A percentile compares a stretch with the other conserved stretches of the same genome.
phyloP scores from a whole-genome alignment of 805 yeast genomes.

The Barnettozyma botsteinii region DNA sequence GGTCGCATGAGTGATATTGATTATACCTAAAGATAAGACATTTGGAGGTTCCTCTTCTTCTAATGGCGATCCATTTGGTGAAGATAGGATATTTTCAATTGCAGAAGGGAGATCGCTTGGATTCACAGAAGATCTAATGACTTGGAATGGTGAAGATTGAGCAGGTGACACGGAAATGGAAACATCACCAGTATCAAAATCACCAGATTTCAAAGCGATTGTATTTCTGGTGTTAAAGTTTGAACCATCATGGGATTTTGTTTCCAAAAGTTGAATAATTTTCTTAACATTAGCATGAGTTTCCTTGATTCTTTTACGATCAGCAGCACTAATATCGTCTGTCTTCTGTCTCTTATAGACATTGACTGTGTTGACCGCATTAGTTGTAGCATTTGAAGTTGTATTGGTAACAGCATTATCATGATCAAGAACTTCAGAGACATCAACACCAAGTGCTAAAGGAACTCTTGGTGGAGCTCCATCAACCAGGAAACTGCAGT shows the following conservation, averaged over 20 bases:
- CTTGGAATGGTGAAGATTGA: constrained; percentile 20
- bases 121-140: constrained; percentile 20
- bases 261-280: constrained; percentile 3
- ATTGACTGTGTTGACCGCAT: background rate
- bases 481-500: constrained; percentile 31
- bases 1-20: constrained; percentile 43
- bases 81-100: constrained; percentile 13
- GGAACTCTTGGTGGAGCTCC: constrained; percentile 14
- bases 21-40: constrained; percentile 43
- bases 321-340: background rate
- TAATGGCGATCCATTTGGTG: constrained; percentile 8
- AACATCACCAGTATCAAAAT: constrained; percentile 6
- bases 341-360: background rate
- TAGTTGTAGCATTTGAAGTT: background rate
- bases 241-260: constrained; percentile 1
- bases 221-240: constrained; percentile 11
- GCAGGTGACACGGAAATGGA: constrained; percentile 25
- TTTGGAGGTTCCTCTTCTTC: constrained; percentile 33
- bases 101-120: constrained; percentile 15
- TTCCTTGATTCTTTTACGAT: constrained; percentile 9
- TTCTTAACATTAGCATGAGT: constrained; percentile 8
- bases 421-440: background rate
- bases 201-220: constrained; percentile 6
- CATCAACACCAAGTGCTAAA: constrained; percentile 2
- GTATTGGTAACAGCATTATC: background rate